Conservation (phyloP, 2,329 filamentous ascomycete species). For the Colletotrichum salicis region DNA sequence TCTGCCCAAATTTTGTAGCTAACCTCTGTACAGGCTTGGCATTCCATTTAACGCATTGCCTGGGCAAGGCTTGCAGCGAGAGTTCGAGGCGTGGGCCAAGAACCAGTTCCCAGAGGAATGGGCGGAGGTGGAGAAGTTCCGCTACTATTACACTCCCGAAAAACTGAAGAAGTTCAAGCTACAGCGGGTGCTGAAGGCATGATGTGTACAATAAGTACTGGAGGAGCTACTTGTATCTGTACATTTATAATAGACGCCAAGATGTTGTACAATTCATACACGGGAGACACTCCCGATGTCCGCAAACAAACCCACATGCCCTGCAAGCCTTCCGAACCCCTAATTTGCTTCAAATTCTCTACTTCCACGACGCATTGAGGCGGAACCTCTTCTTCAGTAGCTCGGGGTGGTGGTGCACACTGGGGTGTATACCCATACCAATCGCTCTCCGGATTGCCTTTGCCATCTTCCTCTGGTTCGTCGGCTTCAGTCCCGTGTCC, state of each 20-base stretch:
- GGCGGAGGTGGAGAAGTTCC: slow-evolving; percentile 70
- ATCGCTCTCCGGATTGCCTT: slow-evolving; percentile 91
- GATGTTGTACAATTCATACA: slow-evolving; percentile 41
- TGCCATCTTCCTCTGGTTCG: slow-evolving; percentile 92
- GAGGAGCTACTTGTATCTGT: slow-evolving; percentile 36
- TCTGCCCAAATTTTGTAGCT: neutral
- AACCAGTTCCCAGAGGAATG: slow-evolving; percentile 75
- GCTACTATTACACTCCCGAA: slow-evolving; percentile 55
- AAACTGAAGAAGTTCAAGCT: slow-evolving; percentile 63
- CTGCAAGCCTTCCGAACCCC: neutral
- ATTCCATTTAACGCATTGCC: slow-evolving; percentile 80
- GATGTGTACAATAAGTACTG: slow-evolving; percentile 47
- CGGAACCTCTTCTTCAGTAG: slow-evolving; percentile 65
- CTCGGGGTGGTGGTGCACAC: slow-evolving; percentile 88
- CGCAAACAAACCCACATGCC: neutral
- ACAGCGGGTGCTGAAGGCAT: slow-evolving; percentile 59
- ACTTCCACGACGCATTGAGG: slow-evolving; percentile 23
- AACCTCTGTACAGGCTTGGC: slow-evolving; percentile 66
- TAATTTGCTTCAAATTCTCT: neutral
- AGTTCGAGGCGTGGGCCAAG: slow-evolving; percentile 80
- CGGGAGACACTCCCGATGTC: slow-evolving; percentile 3
- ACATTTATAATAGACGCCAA: slow-evolving; percentile 37
- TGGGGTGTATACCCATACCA: slow-evolving; percentile 91
- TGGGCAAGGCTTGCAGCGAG: slow-evolving; percentile 70
- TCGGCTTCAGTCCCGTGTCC: slow-evolving; percentile 82